Conservation (phyloP, 2,329 filamentous ascomycete genomes). For the Alternaria sp. region DNA sequence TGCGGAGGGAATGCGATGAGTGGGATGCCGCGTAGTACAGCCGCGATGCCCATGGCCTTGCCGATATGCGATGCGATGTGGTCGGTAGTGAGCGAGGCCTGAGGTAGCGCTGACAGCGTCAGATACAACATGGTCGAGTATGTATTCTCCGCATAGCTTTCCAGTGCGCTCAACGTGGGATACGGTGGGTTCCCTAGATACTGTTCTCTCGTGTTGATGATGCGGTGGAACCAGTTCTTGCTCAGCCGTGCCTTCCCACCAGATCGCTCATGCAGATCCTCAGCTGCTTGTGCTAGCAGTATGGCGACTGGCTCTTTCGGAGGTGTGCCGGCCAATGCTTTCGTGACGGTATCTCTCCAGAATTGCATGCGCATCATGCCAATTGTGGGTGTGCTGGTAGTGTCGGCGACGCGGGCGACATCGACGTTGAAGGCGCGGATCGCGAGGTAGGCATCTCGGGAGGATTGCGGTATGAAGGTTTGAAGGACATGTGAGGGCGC, state of each 20-base stretch:
- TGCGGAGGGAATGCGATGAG: constrained; percentile 80
- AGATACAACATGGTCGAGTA: constrained; percentile 93
- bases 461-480: constrained; percentile 77
- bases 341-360: constrained; percentile 85
- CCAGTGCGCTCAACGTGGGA: constrained; percentile 72
- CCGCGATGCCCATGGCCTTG: constrained; percentile 87
- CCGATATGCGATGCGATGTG: constrained; percentile 95
- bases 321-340: constrained; percentile 76
- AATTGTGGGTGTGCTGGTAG: constrained; percentile 85
- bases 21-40: constrained; percentile 85
- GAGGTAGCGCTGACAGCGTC: constrained; percentile 77
- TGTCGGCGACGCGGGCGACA: constrained; percentile 86
- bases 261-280: constrained; percentile 59
- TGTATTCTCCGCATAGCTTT: constrained; percentile 91
- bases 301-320: constrained; percentile 92
- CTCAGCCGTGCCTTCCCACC: constrained; percentile 59
- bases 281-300: constrained; percentile 75
- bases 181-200: constrained; percentile 86
- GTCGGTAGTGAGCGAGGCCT: constrained; percentile 84
- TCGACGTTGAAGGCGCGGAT: constrained; percentile 93
- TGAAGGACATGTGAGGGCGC: constrained; percentile 86
- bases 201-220: constrained; percentile 82
- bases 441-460: constrained; percentile 84
- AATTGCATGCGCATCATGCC: constrained; percentile 92
- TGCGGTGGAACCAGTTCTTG: constrained; percentile 64